A percentile compares a stretch with the other conserved stretches of the same genome.
These are phyloP conservation scores for Heracleum sosnowskyi DNA, from an alignment of 129 eudicot genomes.

Conservation along the genomic window DNA sequence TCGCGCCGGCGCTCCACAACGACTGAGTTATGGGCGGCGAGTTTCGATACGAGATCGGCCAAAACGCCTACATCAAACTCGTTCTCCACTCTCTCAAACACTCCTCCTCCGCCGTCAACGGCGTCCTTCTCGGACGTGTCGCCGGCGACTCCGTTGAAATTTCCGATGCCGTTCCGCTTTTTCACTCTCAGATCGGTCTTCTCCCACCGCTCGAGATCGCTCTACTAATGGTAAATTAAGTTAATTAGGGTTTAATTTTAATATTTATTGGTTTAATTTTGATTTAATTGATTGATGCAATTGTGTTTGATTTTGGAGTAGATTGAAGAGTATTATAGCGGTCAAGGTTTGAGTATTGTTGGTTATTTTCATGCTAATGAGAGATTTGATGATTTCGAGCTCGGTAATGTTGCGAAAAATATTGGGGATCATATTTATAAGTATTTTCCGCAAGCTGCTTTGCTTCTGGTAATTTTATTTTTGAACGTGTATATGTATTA, in stretches of 20 bases:
- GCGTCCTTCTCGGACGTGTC: conserved; percentile 70
- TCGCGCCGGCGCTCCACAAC: conserved; percentile 17
- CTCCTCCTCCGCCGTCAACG: conserved; percentile 79
- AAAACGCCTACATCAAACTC: conserved; percentile 82
- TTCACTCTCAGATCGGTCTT: conserved; percentile 82
- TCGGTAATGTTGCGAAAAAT: conserved; percentile 65
- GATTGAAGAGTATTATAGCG: conserved; percentile 85
- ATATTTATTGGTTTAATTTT: background rate
- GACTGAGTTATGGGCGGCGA: conserved; percentile 38
- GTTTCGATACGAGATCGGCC: conserved; percentile 61
- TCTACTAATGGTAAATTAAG: conserved; percentile 48
- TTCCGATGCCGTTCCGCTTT: conserved; percentile 82
- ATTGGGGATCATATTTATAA: conserved; percentile 79
- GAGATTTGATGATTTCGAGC: conserved; percentile 80
- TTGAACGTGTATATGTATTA: background rate
- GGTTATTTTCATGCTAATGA: conserved; percentile 98
- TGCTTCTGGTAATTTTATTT: conserved; percentile 51
- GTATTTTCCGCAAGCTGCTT: conserved; percentile 70
- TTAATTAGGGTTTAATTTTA: conserved; percentile 6
- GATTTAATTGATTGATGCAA: background rate
- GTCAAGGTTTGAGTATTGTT: conserved; percentile 81
- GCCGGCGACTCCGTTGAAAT: conserved; percentile 42
- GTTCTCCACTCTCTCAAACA: conserved; percentile 78
- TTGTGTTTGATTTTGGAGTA: conserved; percentile 14
- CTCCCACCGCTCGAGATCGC: conserved; percentile 92